These are phyloP conservation scores for Leccinum subrobustum DNA, from an alignment of 1,284 basidiomycete genomes.

Conservation along the genomic window DNA sequence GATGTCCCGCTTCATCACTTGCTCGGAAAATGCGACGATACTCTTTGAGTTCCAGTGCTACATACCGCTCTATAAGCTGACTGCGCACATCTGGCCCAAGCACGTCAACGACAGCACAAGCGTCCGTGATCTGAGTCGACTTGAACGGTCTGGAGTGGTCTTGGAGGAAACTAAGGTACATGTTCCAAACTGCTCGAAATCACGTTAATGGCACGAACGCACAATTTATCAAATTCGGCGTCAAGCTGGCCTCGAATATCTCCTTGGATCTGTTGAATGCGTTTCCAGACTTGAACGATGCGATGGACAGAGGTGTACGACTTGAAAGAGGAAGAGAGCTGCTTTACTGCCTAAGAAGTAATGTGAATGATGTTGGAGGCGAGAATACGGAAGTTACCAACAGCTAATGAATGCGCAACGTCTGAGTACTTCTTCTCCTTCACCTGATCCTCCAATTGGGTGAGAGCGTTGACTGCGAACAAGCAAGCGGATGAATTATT, in stretches of 20 bases:
- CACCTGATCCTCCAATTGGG: slow-evolving; percentile 77
- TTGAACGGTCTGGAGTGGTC: slow-evolving; percentile 71
- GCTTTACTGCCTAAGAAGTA: slow-evolving; percentile 72
- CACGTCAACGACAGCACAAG: slow-evolving; percentile 83
- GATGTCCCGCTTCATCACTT: slow-evolving; percentile 90
- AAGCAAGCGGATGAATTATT: slow-evolving; percentile 1
- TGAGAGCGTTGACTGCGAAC: slow-evolving; percentile 71
- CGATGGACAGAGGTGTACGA: slow-evolving; percentile 71
- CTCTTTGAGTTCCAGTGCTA: slow-evolving; percentile 89
- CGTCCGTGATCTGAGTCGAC: slow-evolving; percentile 65
- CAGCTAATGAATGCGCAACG: slow-evolving; percentile 79
- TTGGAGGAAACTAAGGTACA: slow-evolving; percentile 65
- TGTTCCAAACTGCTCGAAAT: slow-evolving; percentile 4
- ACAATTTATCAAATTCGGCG: slow-evolving; percentile 90
- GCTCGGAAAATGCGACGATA: slow-evolving; percentile 95
- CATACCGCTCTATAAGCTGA: slow-evolving; percentile 87
- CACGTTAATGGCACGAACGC: slow-evolving; percentile 33
- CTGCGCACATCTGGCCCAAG: slow-evolving; percentile 79
- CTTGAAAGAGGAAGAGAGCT: slow-evolving; percentile 79
- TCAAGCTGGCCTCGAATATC: slow-evolving; percentile 78
- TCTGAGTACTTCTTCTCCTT: slow-evolving; percentile 79
- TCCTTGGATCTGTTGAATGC: slow-evolving; percentile 78
- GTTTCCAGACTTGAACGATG: slow-evolving; percentile 75
- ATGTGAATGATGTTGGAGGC: slow-evolving; percentile 7
- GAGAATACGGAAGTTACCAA: slow-evolving; percentile 36